Evolutionary conservation across 345 rosid species (phyloP).

Genomic region (Rhodamnia rubescens): DNA sequence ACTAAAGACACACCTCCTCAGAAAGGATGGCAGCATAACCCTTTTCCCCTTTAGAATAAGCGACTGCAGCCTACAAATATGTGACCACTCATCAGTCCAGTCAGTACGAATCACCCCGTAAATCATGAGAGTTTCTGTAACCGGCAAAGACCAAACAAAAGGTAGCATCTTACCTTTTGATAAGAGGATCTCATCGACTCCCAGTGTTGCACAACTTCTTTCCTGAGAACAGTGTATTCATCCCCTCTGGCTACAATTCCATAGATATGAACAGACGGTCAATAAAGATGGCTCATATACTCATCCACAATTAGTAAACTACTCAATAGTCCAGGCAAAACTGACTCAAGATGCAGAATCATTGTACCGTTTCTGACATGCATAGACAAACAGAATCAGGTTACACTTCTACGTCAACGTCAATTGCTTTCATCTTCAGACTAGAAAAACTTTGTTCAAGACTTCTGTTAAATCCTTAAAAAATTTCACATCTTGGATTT

Average conservation of each 20-base stretch:
- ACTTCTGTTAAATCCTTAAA: neutral
- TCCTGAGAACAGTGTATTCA: slow-evolving; percentile 51
- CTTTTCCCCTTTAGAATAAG: slow-evolving; percentile 63
- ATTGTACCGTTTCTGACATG: neutral
- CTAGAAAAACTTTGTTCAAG: neutral
- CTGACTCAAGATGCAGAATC: neutral
- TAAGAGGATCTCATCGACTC: slow-evolving; percentile 44
- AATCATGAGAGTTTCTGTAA: neutral
- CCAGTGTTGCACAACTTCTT: slow-evolving; percentile 61
- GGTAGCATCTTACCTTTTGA: slow-evolving; percentile 42
- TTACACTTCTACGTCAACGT: neutral
- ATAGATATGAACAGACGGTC: slow-evolving; percentile 1
- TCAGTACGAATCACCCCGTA: neutral
- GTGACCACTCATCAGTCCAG: neutral
- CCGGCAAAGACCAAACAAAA: neutral
- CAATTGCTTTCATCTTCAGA: neutral
- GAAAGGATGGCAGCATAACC: slow-evolving; percentile 68
- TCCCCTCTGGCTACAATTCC: slow-evolving; percentile 50
- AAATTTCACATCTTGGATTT: neutral
- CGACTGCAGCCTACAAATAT: slow-evolving; percentile 57
- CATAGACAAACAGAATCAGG: neutral
- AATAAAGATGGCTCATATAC: neutral
- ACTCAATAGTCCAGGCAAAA: neutral
- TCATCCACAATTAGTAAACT: neutral
- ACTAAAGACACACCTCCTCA: slow-evolving; percentile 47